Conservation (phyloP, 1,284 basidiomycete genomes). For the Leucoagaricus sp. region DNA sequence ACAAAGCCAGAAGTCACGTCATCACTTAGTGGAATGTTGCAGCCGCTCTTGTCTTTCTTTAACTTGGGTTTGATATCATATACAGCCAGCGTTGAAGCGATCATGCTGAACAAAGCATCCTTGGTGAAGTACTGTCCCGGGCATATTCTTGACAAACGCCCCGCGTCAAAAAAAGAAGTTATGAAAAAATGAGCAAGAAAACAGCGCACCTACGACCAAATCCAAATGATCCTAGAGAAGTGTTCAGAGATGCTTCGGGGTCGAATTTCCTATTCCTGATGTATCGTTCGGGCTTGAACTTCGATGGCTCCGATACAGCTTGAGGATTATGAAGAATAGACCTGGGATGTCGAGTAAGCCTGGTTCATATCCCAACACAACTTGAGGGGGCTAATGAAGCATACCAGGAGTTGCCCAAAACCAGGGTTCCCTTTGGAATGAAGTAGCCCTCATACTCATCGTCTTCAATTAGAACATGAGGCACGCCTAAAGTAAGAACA, state of each 20-base stretch:
- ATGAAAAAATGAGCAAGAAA: background rate
- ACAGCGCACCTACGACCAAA: constrained; percentile 5
- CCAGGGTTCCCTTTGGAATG: constrained; percentile 31
- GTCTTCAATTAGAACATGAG: constrained; percentile 28
- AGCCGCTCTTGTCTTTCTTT: constrained; percentile 7
- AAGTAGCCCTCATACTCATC: constrained; percentile 30
- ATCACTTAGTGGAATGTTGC: background rate
- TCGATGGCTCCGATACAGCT: constrained; percentile 5
- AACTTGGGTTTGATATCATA: constrained; percentile 12
- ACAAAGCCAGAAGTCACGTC: constrained; percentile 9
- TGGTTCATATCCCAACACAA: background rate
- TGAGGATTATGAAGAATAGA: constrained; percentile 14
- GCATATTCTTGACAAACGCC: constrained; percentile 7
- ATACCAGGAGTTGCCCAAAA: constrained; percentile 32
- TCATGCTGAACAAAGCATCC: constrained; percentile 2
- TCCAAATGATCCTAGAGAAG: constrained; percentile 8
- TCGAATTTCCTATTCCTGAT: constrained; percentile 2
- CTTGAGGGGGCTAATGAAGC: background rate
- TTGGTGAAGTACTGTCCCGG: constrained; percentile 13
- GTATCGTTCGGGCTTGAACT: constrained; percentile 13
- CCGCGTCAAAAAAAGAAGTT: too few species aligned
- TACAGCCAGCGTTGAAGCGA: constrained; percentile 9
- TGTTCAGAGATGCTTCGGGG: background rate
- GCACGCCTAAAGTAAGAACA: constrained; percentile 22
- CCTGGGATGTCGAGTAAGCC: constrained; percentile 1